Base-by-base conservation (phyloP, 2,329 filamentous ascomycete species). In the Karstenula rhodostoma region DNA sequence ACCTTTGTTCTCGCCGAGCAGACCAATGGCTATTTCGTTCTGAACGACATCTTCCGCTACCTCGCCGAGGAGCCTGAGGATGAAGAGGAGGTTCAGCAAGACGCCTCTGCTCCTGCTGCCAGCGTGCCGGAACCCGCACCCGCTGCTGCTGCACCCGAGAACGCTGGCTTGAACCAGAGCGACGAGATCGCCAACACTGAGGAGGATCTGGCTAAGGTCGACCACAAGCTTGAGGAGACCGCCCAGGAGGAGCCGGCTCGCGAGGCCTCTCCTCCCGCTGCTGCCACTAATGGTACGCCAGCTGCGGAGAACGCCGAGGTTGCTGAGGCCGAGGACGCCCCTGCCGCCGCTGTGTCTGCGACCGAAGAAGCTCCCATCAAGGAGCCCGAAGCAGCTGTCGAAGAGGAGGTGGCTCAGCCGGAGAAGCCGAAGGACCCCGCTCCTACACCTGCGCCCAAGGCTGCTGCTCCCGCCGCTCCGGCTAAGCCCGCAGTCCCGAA, bases 31-130 rank as follows among this genome's bases (percentile, higher is more conserved):
- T 99, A 98, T 84, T 99, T 96, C 72, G 94, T 99, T 35, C 87
- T 99, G 71, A 99, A 99, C 80, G 95, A 99, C 76, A 97, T 99
- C 77, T 93, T 98, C 83, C 88, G 95, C 71, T 98, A 96, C 81
- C 89, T 99, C 67, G 89, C 90, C 66, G 92, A 95, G 63, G 91
- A 94, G 71, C 86, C 86, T 44, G 93, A 97, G 62, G 92, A 88
- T 69, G 84, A 87, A 50, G 80, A 83, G 48, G 79, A 81, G 78
- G 64, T 68, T 13, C 71, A 77, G 59, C 70, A 78, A 19, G 73
- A 77, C 12, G 57, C 73, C 35, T 61, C 68, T 37, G 71, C 73
- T 43, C 69, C 74, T 13, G 70, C 76, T 53, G 77, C 74, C 54
- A 79, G 76, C 52, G 65, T 76, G 25, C 73, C 78, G 57, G 82